Percentiles rank a stretch among this genome's conserved stretches.
These are phyloP conservation scores for Calonectria montana DNA, from an alignment of 2,329 filamentous ascomycete species.

Conservation along the genomic window DNA sequence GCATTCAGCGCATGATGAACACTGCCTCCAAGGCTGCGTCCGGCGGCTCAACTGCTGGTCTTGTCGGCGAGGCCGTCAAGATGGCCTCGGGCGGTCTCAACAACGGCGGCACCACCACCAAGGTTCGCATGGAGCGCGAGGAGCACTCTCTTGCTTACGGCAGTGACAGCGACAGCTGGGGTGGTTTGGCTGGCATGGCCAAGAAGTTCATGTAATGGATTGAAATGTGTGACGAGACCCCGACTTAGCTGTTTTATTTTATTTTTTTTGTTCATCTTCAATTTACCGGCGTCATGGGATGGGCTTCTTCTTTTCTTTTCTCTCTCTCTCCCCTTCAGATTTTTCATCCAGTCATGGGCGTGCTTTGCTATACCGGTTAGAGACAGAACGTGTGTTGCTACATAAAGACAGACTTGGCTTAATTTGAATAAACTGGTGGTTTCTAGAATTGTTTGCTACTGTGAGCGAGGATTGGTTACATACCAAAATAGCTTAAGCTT, in stretches of 20 bases:
- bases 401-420: not conserved
- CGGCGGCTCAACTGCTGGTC: constrained; percentile 57
- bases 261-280: constrained; percentile 5
- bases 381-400: not conserved
- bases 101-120: constrained; percentile 31
- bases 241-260: constrained; percentile 4
- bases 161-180: constrained; percentile 44
- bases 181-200: constrained; percentile 52
- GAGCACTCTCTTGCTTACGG: constrained; percentile 48
- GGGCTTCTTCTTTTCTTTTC: constrained; percentile 12
- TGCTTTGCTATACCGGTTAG: not conserved
- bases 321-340: constrained; percentile 17
- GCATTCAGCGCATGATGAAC: constrained; percentile 69
- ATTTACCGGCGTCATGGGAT: constrained; percentile 36
- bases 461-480: not conserved
- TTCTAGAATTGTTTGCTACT: not conserved
- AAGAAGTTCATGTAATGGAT: constrained; percentile 53
- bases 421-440: not conserved
- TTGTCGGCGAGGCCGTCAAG: constrained; percentile 66
- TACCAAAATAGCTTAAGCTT: not conserved
- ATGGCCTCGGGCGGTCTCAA: constrained; percentile 58
- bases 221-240: constrained; percentile 15
- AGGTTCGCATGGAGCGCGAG: constrained; percentile 48
- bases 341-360: constrained; percentile 14
- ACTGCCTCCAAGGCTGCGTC: constrained; percentile 61